Base-by-base conservation (phyloP, 129 eudicot genomes). In the Deinandra increscens region DNA sequence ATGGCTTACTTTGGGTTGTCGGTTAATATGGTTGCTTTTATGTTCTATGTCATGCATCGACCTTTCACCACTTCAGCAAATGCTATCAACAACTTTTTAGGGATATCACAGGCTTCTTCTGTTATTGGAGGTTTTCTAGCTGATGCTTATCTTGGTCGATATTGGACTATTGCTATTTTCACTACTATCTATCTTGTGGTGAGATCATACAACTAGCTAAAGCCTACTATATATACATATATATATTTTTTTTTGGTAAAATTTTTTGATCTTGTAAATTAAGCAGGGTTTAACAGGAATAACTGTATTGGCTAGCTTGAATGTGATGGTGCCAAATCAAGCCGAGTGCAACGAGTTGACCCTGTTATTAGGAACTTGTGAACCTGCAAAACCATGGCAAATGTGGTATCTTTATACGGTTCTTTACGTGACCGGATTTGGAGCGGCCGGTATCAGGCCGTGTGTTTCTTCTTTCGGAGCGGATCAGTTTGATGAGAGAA, bases 371-470 rank as follows among this genome's bases (percentile, higher is more conserved):
- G 97, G 96, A 13, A 85, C 71, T 49, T 91, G 97, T 48, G 87
- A 91, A 68, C 83, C 91, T 26, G 89, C 98, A 56, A 86, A 82
- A 68, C 76, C 95, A 48, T 92, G 96, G 96, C 96, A 88, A 69
- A 86, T 86, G 96, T 53, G 70, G 31, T 86, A 86, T 84, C 86
- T 92, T 33, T 82, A 92, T 58, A 31, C 83, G 12, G 89, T 71
- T 69, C 86, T 92, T 18, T 92, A 92, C 33, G 46, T 88, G 41
- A 84, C 96, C 11, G 98, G 89, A 15, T 84, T 92, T 73, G 98
- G 98, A 65, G 96, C 95, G 7, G 98, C 96, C 7, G 98, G 98
- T n/a, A 88, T 88, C 60, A 82, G 96, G 80, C 98, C 98, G 12
- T 88, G 96, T 41, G 96, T 92, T 5, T 88, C 98, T 18, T 88